Evolutionary conservation across 176 grass and related monocot genomes (phyloP), one percentile per base, ranked within the genome.

Genomic region (Tillandsia fasciculata): DNA sequence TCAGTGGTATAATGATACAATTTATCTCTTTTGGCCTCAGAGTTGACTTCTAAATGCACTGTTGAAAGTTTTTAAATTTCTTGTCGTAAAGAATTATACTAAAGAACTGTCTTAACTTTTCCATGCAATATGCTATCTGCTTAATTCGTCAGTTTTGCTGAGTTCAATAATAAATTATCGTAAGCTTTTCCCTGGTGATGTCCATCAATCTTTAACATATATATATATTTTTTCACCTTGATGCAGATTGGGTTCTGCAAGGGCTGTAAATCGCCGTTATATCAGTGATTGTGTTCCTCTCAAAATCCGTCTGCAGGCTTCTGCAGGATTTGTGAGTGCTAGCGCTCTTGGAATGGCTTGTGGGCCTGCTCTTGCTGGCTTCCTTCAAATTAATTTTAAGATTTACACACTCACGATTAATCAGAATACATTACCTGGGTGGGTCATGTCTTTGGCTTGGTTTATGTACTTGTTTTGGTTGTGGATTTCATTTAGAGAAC

Each of bases 301-400:
- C 66, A 90, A 92, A 85, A 87, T 58, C 48, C 82, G 94, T 64
- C 51, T 97, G 65, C 79, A 92, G 77, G 89, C 94, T 51, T 97
- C 94, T 49, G 89, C 94, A 63, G 89, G 86, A 24, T 97, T 97
- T 64, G 94, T 97, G 52, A 93, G 89, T 79, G 94, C 89, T 53
- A 92, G 94, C 15, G 94, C 89, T 66, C 94, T 97, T 47, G 94
- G 94, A 71, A 97, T 92, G 94, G 84, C 94, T 24, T 97, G 89
- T 67, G 94, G 86, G 20, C 94, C 94, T 64, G 89, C 71, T 71
- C 79, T 97, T 66, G 94, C 84, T 9, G 87, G 94, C 49, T 81
- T 97, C 33, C 79, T 92, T 27, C 93, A 97, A 76, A 82, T 70
- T 51, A 77, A 96, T 33, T 83, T 89, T 56, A 86, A 75, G 50